Conservation (phyloP, 2,329 filamentous ascomycete genomes). For the Emmonsia crescens region DNA sequence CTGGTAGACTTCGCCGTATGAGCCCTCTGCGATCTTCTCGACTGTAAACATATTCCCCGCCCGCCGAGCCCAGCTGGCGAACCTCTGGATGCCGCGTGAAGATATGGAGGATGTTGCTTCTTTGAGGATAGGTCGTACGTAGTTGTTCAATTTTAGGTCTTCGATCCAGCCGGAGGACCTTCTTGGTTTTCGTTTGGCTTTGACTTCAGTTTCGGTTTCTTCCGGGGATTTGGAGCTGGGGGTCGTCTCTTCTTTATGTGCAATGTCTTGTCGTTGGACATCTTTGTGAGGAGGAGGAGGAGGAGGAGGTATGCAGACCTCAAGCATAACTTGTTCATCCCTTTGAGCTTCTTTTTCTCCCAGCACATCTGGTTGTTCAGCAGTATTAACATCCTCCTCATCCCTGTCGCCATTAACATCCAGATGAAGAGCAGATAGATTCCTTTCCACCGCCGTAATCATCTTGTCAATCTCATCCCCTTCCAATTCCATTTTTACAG, state of each 20-base stretch:
- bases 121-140: slow-evolving; percentile 27
- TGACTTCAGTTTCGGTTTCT: slow-evolving; percentile 5
- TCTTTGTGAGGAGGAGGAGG: not conserved
- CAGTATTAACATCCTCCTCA: not conserved
- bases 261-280: not conserved
- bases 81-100: slow-evolving; percentile 28
- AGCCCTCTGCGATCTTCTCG: slow-evolving; percentile 54
- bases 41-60: slow-evolving; percentile 35
- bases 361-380: not conserved
- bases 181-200: slow-evolving; percentile 16
- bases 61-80: slow-evolving; percentile 29
- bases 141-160: slow-evolving; percentile 24
- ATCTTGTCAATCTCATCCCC: not conserved
- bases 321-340: not conserved
- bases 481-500: slow-evolving; percentile 6
- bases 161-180: slow-evolving; percentile 25
- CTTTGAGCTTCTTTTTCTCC: not conserved
- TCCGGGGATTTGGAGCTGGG: not conserved
- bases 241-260: not conserved
- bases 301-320: not conserved
- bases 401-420: not conserved
- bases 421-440: not conserved
- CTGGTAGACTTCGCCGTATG: slow-evolving; percentile 56
- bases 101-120: slow-evolving; percentile 28
- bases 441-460: not conserved